Conservation (phyloP, 345 rosid species). For the Bruguiera sexangula region DNA sequence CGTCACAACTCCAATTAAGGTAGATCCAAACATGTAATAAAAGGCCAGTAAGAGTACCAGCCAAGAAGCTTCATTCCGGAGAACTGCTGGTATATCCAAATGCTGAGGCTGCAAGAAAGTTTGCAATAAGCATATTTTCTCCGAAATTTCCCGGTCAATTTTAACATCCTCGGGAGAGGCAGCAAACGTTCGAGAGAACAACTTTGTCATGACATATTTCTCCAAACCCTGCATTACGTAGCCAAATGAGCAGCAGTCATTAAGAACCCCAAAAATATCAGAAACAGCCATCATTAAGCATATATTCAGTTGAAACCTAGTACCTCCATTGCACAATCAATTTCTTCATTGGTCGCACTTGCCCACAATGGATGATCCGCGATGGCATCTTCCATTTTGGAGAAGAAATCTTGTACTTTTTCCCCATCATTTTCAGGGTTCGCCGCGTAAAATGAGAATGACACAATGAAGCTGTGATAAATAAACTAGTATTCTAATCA, state of each 20-base stretch:
- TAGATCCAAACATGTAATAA: not conserved
- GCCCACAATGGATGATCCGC: conserved; percentile 52
- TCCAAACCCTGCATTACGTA: conserved; percentile 46
- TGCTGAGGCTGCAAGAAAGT: conserved; percentile 57
- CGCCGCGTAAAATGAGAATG: conserved; percentile 43
- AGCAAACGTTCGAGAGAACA: conserved; percentile 45
- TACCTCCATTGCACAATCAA: conserved; percentile 52
- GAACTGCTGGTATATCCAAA: conserved; percentile 50
- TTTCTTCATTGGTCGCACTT: conserved; percentile 39
- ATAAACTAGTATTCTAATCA: not conserved
- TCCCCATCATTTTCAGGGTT: conserved; percentile 54
- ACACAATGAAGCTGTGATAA: conserved; percentile 52
- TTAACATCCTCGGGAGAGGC: conserved; percentile 42
- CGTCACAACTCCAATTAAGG: not conserved
- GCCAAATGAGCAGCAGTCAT: not conserved
- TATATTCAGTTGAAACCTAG: not conserved
- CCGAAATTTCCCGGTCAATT: conserved; percentile 42
- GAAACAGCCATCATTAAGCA: not conserved
- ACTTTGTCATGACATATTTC: conserved; percentile 56
- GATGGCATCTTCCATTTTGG: conserved; percentile 47
- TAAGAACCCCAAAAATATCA: not conserved
- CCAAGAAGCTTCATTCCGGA: conserved; percentile 56
- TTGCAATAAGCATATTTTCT: conserved; percentile 45
- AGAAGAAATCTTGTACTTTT: conserved; percentile 48
- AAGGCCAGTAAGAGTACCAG: conserved; percentile 42